Evolutionary conservation across 768 basidiomycete species (phyloP).

Genomic region (Hygrocybe coccinea): DNA sequence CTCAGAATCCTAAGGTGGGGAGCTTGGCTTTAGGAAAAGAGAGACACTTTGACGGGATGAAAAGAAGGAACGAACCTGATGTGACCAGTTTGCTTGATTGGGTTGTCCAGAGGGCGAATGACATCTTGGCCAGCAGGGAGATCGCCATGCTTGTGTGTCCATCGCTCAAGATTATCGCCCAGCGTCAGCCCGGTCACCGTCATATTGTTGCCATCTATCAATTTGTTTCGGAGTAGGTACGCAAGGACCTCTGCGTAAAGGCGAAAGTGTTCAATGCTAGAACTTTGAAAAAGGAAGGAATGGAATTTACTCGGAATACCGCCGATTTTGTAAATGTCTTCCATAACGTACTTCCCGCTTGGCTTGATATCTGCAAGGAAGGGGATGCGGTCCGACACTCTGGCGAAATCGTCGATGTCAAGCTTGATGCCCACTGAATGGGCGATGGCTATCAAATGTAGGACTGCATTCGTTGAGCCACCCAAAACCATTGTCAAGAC

Average conservation of each 20-base stretch:
- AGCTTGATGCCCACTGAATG: constrained; percentile 91
- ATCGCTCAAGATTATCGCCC: constrained; percentile 88
- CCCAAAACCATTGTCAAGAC: constrained; percentile 95
- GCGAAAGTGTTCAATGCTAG: constrained; percentile 1
- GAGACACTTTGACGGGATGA: constrained; percentile 1
- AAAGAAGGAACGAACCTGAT: constrained; percentile 60
- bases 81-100: constrained; percentile 87
- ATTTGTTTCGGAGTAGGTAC: constrained; percentile 79
- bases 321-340: constrained; percentile 91
- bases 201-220: constrained; percentile 86
- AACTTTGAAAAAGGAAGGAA: constrained; percentile 1
- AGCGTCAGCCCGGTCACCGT: constrained; percentile 89
- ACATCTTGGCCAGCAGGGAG: constrained; percentile 75
- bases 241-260: constrained; percentile 68
- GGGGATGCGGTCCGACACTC: constrained; percentile 85
- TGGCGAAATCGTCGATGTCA: constrained; percentile 88
- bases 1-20: constrained; percentile 62
- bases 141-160: constrained; percentile 77
- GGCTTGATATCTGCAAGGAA: constrained; percentile 97
- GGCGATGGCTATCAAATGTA: constrained; percentile 95
- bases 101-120: constrained; percentile 79
- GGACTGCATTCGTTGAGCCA: constrained; percentile 95
- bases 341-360: constrained; percentile 98
- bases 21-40: background rate
- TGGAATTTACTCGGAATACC: constrained; percentile 84